Evolutionary conservation across 1,139 yeast species (phyloP).

Genomic region (Protomyces inundatus): DNA sequence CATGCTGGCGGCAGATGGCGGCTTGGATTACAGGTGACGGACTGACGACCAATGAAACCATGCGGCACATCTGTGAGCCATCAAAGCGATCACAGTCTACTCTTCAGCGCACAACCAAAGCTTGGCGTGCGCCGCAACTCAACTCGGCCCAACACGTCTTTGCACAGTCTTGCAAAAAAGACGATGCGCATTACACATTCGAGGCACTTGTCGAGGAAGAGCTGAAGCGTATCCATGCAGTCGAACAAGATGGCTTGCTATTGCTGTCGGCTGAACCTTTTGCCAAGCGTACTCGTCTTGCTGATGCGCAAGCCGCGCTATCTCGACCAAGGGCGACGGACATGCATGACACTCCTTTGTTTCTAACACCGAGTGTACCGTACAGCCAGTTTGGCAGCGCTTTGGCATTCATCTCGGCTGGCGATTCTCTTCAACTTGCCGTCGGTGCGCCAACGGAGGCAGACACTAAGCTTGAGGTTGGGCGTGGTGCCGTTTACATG

Average conservation of each 20-base stretch:
- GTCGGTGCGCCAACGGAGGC: constrained; percentile 14
- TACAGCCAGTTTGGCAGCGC: constrained; percentile 13
- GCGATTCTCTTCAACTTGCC: not conserved
- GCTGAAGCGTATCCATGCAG: not conserved
- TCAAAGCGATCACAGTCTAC: not conserved
- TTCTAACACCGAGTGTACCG: constrained; percentile 4
- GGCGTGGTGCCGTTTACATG: constrained; percentile 9
- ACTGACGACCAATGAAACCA: not conserved
- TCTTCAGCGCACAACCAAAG: not conserved
- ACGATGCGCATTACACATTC: not conserved
- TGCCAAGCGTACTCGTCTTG: not conserved
- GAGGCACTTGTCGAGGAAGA: not conserved
- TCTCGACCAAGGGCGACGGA: not conserved
- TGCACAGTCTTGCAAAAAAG: not conserved
- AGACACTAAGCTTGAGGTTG: not conserved
- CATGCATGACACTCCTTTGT: not conserved
- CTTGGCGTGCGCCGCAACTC: not conserved
- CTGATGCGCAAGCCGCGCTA: not conserved
- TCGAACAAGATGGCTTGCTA: not conserved
- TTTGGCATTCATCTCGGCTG: not conserved
- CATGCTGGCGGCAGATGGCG: constrained; percentile 42
- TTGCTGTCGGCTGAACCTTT: not conserved
- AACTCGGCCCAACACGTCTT: not conserved
- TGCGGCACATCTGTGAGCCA: not conserved
- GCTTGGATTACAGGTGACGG: constrained; percentile 42